These are phyloP conservation scores for Podaxis sp. DNA, from an alignment of 768 basidiomycete genomes.

Conservation along the genomic window DNA sequence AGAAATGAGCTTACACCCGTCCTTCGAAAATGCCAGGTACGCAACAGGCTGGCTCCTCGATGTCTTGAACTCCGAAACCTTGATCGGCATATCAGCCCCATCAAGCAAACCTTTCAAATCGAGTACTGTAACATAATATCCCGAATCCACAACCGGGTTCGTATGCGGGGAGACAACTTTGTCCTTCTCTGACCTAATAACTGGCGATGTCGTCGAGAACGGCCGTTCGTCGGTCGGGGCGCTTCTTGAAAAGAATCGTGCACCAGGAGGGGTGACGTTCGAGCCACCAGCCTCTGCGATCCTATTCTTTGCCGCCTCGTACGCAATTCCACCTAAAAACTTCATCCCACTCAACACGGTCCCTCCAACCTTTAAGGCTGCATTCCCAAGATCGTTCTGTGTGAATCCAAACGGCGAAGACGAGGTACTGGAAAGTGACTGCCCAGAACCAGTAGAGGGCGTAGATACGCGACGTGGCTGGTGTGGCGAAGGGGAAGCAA, in stretches of 20 bases:
- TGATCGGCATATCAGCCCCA: slow-evolving; percentile 18
- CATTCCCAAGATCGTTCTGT: slow-evolving; percentile 50
- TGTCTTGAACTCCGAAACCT: slow-evolving; percentile 49
- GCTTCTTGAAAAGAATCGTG: slow-evolving; percentile 58
- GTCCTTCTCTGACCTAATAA: slow-evolving; percentile 19
- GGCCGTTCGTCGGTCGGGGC: slow-evolving; percentile 45
- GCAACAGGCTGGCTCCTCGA: slow-evolving; percentile 49
- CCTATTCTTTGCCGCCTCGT: slow-evolving; percentile 44
- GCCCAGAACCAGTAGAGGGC: slow-evolving; percentile 13
- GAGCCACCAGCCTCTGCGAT: slow-evolving; percentile 24
- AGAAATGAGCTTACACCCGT: slow-evolving; percentile 53
- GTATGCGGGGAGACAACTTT: slow-evolving; percentile 25
- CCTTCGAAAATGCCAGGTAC: slow-evolving; percentile 47
- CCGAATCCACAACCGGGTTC: slow-evolving; percentile 24
- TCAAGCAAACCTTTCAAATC: slow-evolving; percentile 38
- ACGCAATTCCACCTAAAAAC: slow-evolving; percentile 61
- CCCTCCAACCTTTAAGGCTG: slow-evolving; percentile 61
- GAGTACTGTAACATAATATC: slow-evolving; percentile 54
- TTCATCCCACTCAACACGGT: slow-evolving; percentile 65
- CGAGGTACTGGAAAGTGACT: slow-evolving; percentile 22
- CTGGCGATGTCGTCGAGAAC: not conserved
- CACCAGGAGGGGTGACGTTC: not conserved
- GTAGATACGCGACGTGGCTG: slow-evolving; percentile 2
- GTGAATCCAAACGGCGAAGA: slow-evolving; percentile 23
- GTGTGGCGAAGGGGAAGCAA: slow-evolving; percentile 32